Evolutionary conservation across 495 filamentous ascomycete genomes (phyloP).

Genomic region (Trichoderma erinaceum): DNA sequence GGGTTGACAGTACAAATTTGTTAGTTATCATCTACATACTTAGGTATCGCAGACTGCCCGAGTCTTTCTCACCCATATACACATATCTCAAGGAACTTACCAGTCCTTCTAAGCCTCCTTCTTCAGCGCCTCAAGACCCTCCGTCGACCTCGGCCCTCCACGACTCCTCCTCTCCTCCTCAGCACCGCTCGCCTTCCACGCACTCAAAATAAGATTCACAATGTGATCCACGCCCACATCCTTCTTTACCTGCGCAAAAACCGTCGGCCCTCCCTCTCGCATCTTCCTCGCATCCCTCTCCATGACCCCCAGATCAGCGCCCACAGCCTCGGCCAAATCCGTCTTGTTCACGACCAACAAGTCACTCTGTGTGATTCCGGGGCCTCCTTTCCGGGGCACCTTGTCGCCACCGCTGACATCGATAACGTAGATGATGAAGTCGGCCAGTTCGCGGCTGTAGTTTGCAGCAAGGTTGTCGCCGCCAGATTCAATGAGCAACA

Average conservation of each 20-base stretch:
- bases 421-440: constrained; percentile 98
- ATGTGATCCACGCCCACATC: constrained; percentile 78
- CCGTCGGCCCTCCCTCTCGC: constrained; percentile 91
- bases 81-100: neutral
- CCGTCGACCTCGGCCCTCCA: constrained; percentile 46
- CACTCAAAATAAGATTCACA: constrained; percentile 79
- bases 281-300: constrained; percentile 92
- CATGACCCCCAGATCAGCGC: constrained; percentile 90
- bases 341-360: constrained; percentile 93
- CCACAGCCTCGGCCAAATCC: constrained; percentile 84
- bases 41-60: neutral
- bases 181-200: constrained; percentile 85
- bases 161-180: constrained; percentile 48
- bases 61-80: constrained; percentile 10
- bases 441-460: constrained; percentile 87
- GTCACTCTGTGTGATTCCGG: constrained; percentile 93
- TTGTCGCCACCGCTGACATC: constrained; percentile 97
- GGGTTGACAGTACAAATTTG: no score
- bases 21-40: neutral
- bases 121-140: constrained; percentile 37
- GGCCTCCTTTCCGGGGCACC: constrained; percentile 90
- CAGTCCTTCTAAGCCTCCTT: neutral
- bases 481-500: constrained; percentile 88
- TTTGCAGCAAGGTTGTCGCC: constrained; percentile 97
- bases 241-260: constrained; percentile 96